phyloP scores from a whole-genome alignment of 1,139 yeast species.

The Taiozyma sp. region DNA sequence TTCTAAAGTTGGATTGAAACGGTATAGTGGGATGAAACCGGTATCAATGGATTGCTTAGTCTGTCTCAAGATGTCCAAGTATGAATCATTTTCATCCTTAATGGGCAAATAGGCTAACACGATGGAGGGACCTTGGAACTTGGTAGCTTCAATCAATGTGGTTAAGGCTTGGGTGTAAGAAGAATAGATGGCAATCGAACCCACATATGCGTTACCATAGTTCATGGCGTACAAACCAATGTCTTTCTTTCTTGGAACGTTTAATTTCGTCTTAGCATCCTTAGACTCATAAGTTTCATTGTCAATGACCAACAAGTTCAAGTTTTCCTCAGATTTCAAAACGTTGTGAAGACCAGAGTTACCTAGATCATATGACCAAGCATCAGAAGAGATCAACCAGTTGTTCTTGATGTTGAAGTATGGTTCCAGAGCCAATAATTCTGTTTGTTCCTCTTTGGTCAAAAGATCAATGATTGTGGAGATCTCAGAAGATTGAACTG shows the following conservation, averaged over 20 bases:
- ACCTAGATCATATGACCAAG: constrained; percentile 94
- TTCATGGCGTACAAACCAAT: constrained; percentile 95
- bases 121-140: constrained; percentile 84
- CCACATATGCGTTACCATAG: constrained; percentile 85
- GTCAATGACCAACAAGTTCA: constrained; percentile 84
- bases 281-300: constrained; percentile 68
- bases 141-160: constrained; percentile 84
- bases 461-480: constrained; percentile 2
- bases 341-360: constrained; percentile 88
- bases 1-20: constrained; percentile 63
- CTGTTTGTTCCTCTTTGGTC: constrained; percentile 6
- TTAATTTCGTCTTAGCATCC: constrained; percentile 24
- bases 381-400: constrained; percentile 93
- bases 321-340: constrained; percentile 65
- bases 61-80: constrained; percentile 73
- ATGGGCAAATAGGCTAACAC: constrained; percentile 89
- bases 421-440: constrained; percentile 40
- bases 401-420: constrained; percentile 45
- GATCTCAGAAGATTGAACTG: constrained; percentile 46
- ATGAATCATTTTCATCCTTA: constrained; percentile 56
- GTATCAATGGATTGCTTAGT: constrained; percentile 88
- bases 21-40: constrained; percentile 94
- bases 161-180: constrained; percentile 91
- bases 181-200: constrained; percentile 90
- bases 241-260: constrained; percentile 69